These are phyloP conservation scores for Aureobasidium mangrovei DNA, from an alignment of 2,329 filamentous ascomycete species.

Conservation along the genomic window DNA sequence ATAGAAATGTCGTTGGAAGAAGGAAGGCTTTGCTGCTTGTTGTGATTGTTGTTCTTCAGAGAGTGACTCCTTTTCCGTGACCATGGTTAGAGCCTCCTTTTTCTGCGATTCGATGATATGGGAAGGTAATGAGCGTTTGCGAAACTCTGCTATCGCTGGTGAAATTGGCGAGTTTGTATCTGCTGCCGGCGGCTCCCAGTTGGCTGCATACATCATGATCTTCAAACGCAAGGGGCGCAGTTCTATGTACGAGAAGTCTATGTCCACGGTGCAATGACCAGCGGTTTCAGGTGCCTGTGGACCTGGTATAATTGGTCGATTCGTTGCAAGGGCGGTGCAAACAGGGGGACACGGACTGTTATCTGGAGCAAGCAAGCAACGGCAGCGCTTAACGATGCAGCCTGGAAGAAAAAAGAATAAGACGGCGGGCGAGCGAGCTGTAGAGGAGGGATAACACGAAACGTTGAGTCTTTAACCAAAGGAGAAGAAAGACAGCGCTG, in stretches of 20 bases:
- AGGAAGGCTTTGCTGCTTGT: slow-evolving; percentile 15
- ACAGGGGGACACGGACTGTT: neutral
- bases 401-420: neutral
- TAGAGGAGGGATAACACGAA: neutral
- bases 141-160: neutral
- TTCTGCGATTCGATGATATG: slow-evolving; percentile 13
- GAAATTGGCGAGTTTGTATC: neutral
- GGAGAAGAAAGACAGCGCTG: no score
- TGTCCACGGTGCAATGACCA: no score
- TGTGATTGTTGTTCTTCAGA: neutral
- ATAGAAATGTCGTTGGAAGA: slow-evolving; percentile 22
- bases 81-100: slow-evolving; percentile 2
- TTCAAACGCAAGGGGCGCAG: no score
- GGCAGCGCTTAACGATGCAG: neutral
- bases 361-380: neutral
- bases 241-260: no score
- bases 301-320: no score
- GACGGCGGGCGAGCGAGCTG: neutral
- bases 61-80: slow-evolving; percentile 2
- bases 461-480: neutral
- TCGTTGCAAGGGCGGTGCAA: neutral
- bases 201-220: neutral
- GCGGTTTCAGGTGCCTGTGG: no score
- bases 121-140: slow-evolving; percentile 10
- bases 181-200: neutral